Base-by-base conservation (phyloP, 192 early-diverging fungal species). In the Rhizophlyctis rosea region DNA sequence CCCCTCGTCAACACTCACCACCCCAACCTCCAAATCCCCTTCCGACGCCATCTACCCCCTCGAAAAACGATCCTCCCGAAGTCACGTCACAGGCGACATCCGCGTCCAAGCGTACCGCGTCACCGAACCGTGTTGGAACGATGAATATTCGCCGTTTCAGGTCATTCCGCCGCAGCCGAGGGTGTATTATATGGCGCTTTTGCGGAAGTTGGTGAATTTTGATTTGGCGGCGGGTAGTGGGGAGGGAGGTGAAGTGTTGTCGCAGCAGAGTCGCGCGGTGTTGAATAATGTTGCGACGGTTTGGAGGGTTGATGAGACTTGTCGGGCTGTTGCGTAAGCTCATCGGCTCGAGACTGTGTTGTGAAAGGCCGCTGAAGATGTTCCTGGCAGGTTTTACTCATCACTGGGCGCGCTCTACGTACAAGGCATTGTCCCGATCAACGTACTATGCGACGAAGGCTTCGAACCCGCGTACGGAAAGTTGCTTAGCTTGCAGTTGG, bases 371-470 rank as follows among this genome's bases (percentile, higher is more conserved):
- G 2, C 30, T 34, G 21, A 35, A 50, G 24, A 5, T 23, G 16
- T 59, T 24, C 31, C 3, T 35, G 23, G 23, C 36, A 75, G 74
- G n/a, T 56, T 61, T 27, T 62, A 70, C 21, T 68, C 70, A 33
- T 52, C 29, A 14, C 57, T 67, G 25, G 67, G 57, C 24, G 21
- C 32, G 0, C 9, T 68, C 3, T 64, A 55, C 34, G 48, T 57
- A 4, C 62, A 54, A 34, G 69, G 61, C 5, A 32, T 57, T 16
- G 27, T 75, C 16, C 36, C 60, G 3, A 51, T 60, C 0, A n/a
- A 18, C 2, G 33, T 47, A 4, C 50, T 75, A 16, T 44, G 56
- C 36, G 24, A 50, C 27, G 49, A 25, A 48, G 70, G 55, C 0
- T 50, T 34, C 23, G n/a, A n/a, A n/a, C n/a, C n/a, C n/a, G n/a